Percentiles rank a stretch among this genome's conserved stretches.
These are phyloP conservation scores for Podosphaera xanthii DNA, from an alignment of 2,329 filamentous ascomycete genomes.

Conservation along the genomic window DNA sequence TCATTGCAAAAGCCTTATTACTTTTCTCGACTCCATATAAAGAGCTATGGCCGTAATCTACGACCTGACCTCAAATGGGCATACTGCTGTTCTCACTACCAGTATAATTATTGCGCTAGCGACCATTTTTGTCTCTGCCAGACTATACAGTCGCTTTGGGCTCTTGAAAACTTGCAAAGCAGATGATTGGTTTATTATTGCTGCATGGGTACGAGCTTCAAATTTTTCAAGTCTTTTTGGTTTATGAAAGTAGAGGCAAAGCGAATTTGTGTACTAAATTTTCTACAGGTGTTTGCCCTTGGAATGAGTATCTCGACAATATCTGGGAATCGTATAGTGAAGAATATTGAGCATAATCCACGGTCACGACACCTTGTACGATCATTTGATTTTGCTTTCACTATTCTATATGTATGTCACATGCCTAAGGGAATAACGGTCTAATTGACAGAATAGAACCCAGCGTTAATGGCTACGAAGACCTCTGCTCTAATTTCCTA, in stretches of 20 bases:
- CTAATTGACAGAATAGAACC: conserved; percentile 35
- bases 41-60: not conserved
- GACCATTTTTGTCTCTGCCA: conserved; percentile 50
- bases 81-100: conserved; percentile 47
- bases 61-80: conserved; percentile 18
- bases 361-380: conserved; percentile 20
- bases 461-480: conserved; percentile 74
- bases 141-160: conserved; percentile 47
- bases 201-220: conserved; percentile 39
- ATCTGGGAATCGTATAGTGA: not conserved
- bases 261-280: conserved; percentile 20
- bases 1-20: no score
- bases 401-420: conserved; percentile 32
- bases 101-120: conserved; percentile 43
- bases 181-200: conserved; percentile 63
- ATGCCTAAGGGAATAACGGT: not conserved
- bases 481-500: conserved; percentile 87
- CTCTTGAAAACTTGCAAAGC: conserved; percentile 49
- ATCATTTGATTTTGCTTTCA: conserved; percentile 38
- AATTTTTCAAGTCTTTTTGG: not conserved
- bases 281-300: conserved; percentile 29
- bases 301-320: not conserved
- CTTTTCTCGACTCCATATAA: no score
- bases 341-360: not conserved
- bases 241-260: not conserved